Percentiles rank a stretch among this genome's conserved stretches.
phyloP scores from a whole-genome alignment of 2,329 filamentous ascomycete species.

The Colletotrichum chlorophyti region DNA sequence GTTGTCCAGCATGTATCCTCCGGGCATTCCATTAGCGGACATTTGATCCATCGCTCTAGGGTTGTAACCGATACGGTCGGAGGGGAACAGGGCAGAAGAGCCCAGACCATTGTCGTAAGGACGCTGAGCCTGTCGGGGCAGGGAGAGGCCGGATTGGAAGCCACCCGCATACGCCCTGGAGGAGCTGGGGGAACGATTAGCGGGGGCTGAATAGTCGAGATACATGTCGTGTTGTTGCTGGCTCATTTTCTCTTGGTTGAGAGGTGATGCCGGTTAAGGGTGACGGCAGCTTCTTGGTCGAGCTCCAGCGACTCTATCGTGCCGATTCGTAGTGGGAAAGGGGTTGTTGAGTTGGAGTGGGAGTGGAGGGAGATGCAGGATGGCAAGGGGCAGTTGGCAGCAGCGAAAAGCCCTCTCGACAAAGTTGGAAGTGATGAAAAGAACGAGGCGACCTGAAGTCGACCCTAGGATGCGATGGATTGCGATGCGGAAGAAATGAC shows the following conservation, averaged over 20 bases:
- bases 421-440: constrained; percentile 6
- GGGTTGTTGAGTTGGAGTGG: constrained; percentile 2
- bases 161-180: constrained; percentile 62
- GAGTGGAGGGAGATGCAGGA: constrained; percentile 18
- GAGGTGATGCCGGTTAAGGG: not conserved
- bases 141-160: constrained; percentile 43
- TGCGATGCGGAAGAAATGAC: constrained; percentile 8
- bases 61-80: constrained; percentile 69
- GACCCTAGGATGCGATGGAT: not conserved
- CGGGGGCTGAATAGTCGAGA: constrained; percentile 67
- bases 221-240: constrained; percentile 72
- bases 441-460: not conserved
- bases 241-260: constrained; percentile 46
- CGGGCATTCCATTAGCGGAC: constrained; percentile 46
- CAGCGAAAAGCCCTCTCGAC: constrained; percentile 20
- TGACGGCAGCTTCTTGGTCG: constrained; percentile 11
- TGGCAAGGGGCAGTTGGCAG: constrained; percentile 16
- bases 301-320: constrained; percentile 21
- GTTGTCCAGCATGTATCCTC: constrained; percentile 66
- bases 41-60: constrained; percentile 64
- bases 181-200: constrained; percentile 61
- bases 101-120: constrained; percentile 77
- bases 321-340: constrained; percentile 2
- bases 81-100: constrained; percentile 70
- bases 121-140: constrained; percentile 66